A percentile compares a stretch with the other conserved stretches of the same genome.
These are phyloP conservation scores for Fraxinus latifolia DNA, from an alignment of 305 asterid genomes.

Conservation along the genomic window DNA sequence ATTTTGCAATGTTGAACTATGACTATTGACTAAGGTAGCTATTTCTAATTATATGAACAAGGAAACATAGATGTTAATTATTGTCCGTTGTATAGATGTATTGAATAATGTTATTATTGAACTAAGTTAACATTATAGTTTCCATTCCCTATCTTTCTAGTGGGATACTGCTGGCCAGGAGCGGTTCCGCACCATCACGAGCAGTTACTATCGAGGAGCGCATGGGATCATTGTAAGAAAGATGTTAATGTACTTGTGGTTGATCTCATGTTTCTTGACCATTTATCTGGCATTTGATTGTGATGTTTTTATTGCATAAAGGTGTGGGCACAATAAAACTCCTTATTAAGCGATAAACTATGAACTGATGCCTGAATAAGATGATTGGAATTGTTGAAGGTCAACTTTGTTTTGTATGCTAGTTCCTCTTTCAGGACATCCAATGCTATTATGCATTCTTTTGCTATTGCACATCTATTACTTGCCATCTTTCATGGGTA, in stretches of 20 bases:
- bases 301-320: background rate
- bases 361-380: background rate
- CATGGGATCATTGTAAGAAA: conserved; percentile 90
- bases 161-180: conserved; percentile 99
- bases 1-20: background rate
- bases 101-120: background rate
- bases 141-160: conserved; percentile 39
- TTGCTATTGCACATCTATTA: background rate
- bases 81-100: background rate
- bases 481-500: background rate
- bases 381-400: background rate
- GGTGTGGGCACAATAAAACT: background rate
- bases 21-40: background rate
- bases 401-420: background rate
- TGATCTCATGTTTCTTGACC: conserved; percentile 15
- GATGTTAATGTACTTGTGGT: conserved; percentile 12
- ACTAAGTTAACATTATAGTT: conserved; percentile 4
- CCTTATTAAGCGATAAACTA: background rate
- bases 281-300: background rate
- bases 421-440: background rate
- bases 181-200: conserved; percentile 90
- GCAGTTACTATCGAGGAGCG: conserved; percentile 98
- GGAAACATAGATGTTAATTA: background rate
- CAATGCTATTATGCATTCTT: conserved; percentile 3
- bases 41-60: background rate